phyloP scores from a whole-genome alignment of 1,139 yeast species.

The Geotrichum australiense region DNA sequence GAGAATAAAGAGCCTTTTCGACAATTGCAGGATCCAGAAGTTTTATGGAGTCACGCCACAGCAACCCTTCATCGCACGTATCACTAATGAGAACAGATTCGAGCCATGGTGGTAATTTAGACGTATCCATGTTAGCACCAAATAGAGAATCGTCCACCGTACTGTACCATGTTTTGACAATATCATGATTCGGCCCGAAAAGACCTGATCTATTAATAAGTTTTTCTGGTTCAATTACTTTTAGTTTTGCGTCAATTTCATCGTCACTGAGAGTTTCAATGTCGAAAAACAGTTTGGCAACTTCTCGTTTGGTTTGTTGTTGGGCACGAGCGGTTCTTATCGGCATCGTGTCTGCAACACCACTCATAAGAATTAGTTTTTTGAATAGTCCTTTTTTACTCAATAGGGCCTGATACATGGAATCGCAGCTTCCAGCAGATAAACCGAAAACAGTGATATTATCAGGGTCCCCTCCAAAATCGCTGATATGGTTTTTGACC shows the following conservation, averaged over 20 bases:
- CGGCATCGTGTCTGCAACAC: constrained; percentile 16
- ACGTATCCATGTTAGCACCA: constrained; percentile 7
- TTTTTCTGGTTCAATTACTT: constrained; percentile 16
- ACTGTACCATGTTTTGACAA: constrained; percentile 13
- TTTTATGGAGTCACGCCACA: constrained; percentile 9
- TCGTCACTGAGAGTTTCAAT: constrained; percentile 1
- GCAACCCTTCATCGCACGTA: constrained; percentile 15
- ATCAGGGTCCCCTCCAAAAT: constrained; percentile 30
- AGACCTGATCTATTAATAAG: constrained; percentile 12
- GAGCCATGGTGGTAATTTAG: constrained; percentile 11
- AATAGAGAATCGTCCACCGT: constrained; percentile 9
- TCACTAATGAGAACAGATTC: constrained; percentile 20
- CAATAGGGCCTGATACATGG: constrained; percentile 21
- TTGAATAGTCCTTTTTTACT: constrained; percentile 17
- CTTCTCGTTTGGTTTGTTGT: constrained; percentile 2
- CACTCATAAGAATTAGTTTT: constrained; percentile 20
- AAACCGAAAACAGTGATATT: constrained; percentile 30
- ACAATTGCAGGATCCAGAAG: neutral
- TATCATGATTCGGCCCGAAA: constrained; percentile 7
- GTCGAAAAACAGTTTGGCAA: constrained; percentile 1
- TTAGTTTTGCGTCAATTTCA: constrained; percentile 15
- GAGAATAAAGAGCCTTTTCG: neutral
- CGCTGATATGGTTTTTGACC: constrained; percentile 27
- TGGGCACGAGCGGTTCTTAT: constrained; percentile 10
- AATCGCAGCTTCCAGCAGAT: constrained; percentile 30